These are phyloP conservation scores for Scheffersomyces insectosa DNA, from an alignment of 1,139 yeast species.

Conservation along the genomic window DNA sequence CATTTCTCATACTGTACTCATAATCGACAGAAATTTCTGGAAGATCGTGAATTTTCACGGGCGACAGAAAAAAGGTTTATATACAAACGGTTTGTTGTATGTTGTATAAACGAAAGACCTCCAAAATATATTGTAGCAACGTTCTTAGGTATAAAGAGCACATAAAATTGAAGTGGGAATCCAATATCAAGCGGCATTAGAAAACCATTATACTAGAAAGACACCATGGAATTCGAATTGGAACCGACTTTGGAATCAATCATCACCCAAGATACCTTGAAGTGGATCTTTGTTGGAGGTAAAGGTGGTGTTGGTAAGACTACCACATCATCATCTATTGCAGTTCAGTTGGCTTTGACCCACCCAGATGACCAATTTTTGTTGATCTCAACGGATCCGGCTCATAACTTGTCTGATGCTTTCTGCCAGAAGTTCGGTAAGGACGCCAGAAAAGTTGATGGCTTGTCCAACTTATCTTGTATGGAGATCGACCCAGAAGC, in stretches of 20 bases:
- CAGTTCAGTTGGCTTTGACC: conserved; percentile 83
- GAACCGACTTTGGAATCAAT: conserved; percentile 73
- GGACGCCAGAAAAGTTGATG: conserved; percentile 92
- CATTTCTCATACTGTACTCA: too few species aligned
- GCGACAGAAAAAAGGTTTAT: too few species aligned
- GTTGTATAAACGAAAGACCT: too few species aligned
- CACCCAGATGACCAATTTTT: conserved; percentile 81
- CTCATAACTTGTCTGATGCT: conserved; percentile 95
- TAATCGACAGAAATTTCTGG: too few species aligned
- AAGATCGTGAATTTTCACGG: too few species aligned
- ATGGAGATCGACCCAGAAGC: conserved; percentile 99
- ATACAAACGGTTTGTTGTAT: too few species aligned
- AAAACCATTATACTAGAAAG: background rate
- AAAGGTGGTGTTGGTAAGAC: conserved; percentile 99
- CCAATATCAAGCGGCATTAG: too few species aligned
- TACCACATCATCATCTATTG: conserved; percentile 92
- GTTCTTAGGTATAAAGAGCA: too few species aligned
- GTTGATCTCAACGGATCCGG: conserved; percentile 95
- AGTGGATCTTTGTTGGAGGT: conserved; percentile 98
- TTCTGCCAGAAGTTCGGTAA: conserved; percentile 97
- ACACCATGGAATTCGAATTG: conserved; percentile 45
- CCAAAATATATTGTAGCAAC: too few species aligned
- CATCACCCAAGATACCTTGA: conserved; percentile 66
- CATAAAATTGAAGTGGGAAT: too few species aligned
- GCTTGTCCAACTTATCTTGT: conserved; percentile 83